Percentiles rank a stretch among this genome's conserved stretches.
Evolutionary conservation across 768 basidiomycete genomes (phyloP).

Genomic region (Boletus coccyginus): DNA sequence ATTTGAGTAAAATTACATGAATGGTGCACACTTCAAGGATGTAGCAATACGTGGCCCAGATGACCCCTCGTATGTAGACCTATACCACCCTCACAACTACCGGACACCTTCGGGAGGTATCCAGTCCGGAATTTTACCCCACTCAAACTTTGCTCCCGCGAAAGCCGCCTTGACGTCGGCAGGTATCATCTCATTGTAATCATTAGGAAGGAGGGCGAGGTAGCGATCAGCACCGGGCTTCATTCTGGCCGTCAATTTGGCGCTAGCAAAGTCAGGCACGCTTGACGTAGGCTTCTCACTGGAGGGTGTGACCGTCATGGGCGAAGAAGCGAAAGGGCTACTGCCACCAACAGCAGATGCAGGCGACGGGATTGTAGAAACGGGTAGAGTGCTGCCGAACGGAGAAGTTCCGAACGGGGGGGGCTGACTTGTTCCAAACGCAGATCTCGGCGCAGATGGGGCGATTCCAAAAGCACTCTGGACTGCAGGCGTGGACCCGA

Average conservation of each 20-base stretch:
- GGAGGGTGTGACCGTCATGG: constrained; percentile 23
- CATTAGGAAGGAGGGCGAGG: constrained; percentile 51
- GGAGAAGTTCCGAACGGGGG: constrained; percentile 29
- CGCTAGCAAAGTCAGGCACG: constrained; percentile 34
- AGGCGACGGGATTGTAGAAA: constrained; percentile 13
- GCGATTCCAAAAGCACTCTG: constrained; percentile 21
- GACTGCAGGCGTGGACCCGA: constrained; percentile 13
- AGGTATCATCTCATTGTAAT: constrained; percentile 59
- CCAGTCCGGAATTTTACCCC: constrained; percentile 72
- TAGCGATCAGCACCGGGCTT: constrained; percentile 53
- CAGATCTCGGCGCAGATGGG: constrained; percentile 16
- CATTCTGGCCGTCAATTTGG: constrained; percentile 34
- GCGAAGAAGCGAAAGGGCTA: constrained; percentile 26
- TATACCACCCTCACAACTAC: constrained; percentile 23
- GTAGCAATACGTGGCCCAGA: background rate
- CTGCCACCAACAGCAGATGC: constrained; percentile 20
- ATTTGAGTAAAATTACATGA: constrained; percentile 5
- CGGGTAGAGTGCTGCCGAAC: constrained; percentile 18
- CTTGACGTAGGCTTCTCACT: constrained; percentile 20
- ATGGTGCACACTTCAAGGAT: background rate
- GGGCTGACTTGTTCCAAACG: constrained; percentile 13
- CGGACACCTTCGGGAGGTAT: constrained; percentile 63
- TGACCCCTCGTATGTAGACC: background rate
- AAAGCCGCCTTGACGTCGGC: constrained; percentile 52
- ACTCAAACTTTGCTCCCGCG: constrained; percentile 55